These are phyloP conservation scores for Maudiozyma turicensis DNA, from an alignment of 805 yeast species.

Conservation along the genomic window DNA sequence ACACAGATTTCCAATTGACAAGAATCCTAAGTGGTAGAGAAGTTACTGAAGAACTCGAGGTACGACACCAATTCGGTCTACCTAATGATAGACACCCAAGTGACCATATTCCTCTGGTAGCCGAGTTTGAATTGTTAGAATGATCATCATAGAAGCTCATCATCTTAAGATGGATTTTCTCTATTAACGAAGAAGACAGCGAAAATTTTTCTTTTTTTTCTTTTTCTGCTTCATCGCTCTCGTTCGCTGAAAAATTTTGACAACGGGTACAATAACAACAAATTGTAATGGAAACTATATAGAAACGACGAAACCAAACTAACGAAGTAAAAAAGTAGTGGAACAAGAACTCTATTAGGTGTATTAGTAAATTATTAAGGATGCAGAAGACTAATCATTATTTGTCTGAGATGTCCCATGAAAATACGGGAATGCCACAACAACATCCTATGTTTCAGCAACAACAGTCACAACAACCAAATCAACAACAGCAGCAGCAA, in stretches of 20 bases:
- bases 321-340: neutral
- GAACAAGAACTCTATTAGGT: neutral
- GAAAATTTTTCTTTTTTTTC: neutral
- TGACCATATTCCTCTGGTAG: constrained; percentile 38
- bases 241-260: neutral
- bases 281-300: too few relatives aligned
- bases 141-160: neutral
- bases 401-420: neutral
- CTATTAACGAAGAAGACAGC: neutral
- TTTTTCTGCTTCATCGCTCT: neutral
- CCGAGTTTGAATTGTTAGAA: constrained; percentile 27
- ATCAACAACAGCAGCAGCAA: neutral
- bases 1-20: constrained; percentile 31
- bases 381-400: neutral
- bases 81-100: constrained; percentile 55
- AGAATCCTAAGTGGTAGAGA: constrained; percentile 42
- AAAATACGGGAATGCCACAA: neutral
- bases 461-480: neutral
- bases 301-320: too few relatives aligned
- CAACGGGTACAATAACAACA: neutral
- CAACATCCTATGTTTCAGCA: neutral
- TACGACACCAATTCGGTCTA: constrained; percentile 30
- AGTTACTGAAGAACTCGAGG: constrained; percentile 20
- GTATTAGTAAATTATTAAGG: neutral
- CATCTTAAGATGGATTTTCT: neutral